Conservation (phyloP, 2,329 filamentous ascomycete species). For the Sphaerulina vaccinii region DNA sequence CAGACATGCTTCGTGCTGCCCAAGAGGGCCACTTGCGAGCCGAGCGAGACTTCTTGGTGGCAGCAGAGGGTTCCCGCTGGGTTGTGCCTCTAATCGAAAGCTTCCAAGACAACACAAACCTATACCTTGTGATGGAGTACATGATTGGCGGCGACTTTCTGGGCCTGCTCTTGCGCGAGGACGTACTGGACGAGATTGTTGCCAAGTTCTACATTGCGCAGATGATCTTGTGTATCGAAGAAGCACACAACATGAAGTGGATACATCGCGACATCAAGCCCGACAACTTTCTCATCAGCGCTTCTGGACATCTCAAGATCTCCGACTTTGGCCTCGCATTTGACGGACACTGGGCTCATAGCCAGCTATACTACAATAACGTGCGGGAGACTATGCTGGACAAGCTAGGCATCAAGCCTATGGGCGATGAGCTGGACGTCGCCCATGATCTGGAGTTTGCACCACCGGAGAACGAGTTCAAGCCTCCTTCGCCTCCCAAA, state of each 20-base stretch:
- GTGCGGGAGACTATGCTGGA: slow-evolving; percentile 76
- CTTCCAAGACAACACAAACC: slow-evolving; percentile 79
- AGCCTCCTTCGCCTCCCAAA: neutral
- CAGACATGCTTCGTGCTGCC: slow-evolving; percentile 83
- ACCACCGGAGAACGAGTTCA: neutral
- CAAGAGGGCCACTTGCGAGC: slow-evolving; percentile 92
- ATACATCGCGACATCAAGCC: slow-evolving; percentile 97
- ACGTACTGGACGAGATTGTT: slow-evolving; percentile 73
- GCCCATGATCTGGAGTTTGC: slow-evolving; percentile 43
- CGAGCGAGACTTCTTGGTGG: slow-evolving; percentile 87
- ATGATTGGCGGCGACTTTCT: slow-evolving; percentile 97
- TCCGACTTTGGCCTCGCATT: slow-evolving; percentile 96
- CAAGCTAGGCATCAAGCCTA: slow-evolving; percentile 70
- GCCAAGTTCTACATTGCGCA: slow-evolving; percentile 89
- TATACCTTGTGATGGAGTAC: slow-evolving; percentile 97
- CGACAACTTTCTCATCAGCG: slow-evolving; percentile 91
- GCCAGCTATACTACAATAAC: slow-evolving; percentile 79
- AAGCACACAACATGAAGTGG: slow-evolving; percentile 81
- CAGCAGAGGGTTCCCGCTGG: slow-evolving; percentile 85
- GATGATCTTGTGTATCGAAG: slow-evolving; percentile 93
- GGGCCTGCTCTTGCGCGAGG: slow-evolving; percentile 79
- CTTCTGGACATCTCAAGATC: slow-evolving; percentile 87
- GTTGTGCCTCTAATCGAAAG: slow-evolving; percentile 83
- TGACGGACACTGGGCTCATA: slow-evolving; percentile 91
- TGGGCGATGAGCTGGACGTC: slow-evolving; percentile 71